Base-by-base conservation (phyloP, 306 rosid species). In the Macrotyloma uniflorum region DNA sequence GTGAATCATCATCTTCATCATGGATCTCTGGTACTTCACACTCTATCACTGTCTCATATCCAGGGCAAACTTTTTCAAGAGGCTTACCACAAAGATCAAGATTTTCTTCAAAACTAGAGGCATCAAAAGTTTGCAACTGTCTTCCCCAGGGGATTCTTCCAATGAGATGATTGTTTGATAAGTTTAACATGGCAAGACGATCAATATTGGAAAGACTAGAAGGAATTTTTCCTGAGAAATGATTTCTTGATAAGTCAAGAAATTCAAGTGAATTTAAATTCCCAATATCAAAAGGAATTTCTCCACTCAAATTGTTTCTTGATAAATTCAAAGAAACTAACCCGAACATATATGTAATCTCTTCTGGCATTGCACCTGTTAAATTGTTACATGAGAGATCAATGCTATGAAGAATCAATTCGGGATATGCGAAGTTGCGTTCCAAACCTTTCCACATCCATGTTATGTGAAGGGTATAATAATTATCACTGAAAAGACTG, bases 351-450 rank as follows among this genome's bases (percentile, higher is more conserved):
- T 9, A 2, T 1, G 30, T 28, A 15, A 74, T 2, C 15, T 54
- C 69, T 40, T 2, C 40, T 5, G 69, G 78, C 1, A 74, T 74
- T 74, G 40, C 19, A 22, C 78, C 69, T 0, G 8, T n/a, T 43
- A 59, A 30, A 42, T 58, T 0, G 1, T 74, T 58, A n/a, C 33
- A 15, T 2, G 70, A 42, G 15, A 74, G 70, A 59, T 74, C 79
- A 10, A 74, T 24, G 30, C 42, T 40, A 1, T 4, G n/a, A 1
- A 43, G 18, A 5, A 1, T 4, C 1, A 24, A 26, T 15, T 74
- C 90, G 15, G 91, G 93, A 59, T 38, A 24, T 66, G 6, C 75
- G 33, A 80, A 71, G 54, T 74, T 5, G 22, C 35, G 59, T 11
- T 82, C 46, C 11, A 5, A 74, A 7, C 84, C 67, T 40, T 54